A percentile compares a stretch with the other conserved stretches of the same genome.
These are phyloP conservation scores for Fusarium mexicanum DNA, from an alignment of 2,329 filamentous ascomycete species.

Conservation along the genomic window DNA sequence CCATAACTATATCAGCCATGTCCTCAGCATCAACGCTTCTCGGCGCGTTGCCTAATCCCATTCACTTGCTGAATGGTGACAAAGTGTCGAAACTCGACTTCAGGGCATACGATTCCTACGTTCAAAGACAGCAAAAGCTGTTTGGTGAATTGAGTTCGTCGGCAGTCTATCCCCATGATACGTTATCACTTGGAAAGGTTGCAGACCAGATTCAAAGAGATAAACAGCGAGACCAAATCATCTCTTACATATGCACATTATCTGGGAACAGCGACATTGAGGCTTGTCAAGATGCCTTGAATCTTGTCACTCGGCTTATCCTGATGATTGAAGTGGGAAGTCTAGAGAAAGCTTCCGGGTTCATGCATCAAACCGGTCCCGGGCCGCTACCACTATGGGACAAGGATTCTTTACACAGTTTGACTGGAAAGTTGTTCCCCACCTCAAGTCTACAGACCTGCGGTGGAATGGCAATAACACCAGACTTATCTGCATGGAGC, in stretches of 20 bases:
- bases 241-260: accelerated
- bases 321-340: not conserved
- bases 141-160: not conserved
- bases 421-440: no score
- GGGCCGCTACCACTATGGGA: not conserved
- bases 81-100: not conserved
- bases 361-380: accelerated
- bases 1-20: accelerated
- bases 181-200: accelerated
- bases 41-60: accelerated
- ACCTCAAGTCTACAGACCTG: accelerated
- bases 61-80: accelerated
- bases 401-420: accelerated
- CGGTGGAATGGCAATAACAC: accelerated
- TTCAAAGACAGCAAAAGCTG: accelerated
- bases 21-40: not conserved
- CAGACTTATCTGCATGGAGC: accelerated
- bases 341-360: not conserved
- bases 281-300: not conserved
- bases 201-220: accelerated
- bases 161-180: accelerated
- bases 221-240: accelerated
- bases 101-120: not conserved
- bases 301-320: accelerated
- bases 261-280: accelerated